phyloP scores from a whole-genome alignment of 176 grass and related monocot genomes.

The Rhipidocladum racemiflorum region DNA sequence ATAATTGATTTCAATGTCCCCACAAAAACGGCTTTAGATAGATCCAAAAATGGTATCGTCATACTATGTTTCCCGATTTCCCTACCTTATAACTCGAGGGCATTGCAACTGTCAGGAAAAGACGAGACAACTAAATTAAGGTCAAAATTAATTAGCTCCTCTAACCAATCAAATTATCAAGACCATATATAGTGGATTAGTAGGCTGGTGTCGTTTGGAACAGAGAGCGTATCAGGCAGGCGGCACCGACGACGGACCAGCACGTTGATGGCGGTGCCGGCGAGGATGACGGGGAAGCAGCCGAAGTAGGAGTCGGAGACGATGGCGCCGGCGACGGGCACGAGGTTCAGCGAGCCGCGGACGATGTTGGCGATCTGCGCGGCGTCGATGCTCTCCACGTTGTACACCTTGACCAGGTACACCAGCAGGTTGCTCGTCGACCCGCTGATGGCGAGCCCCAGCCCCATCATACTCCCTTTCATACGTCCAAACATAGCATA shows the following conservation, averaged over 20 bases:
- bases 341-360: conserved; percentile 3
- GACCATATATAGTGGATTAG: too few species aligned
- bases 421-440: conserved; percentile 14
- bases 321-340: conserved; percentile 15
- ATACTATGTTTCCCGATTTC: not conserved
- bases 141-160: not conserved
- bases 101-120: not conserved
- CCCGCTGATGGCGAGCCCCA: conserved; percentile 13
- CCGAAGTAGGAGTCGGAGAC: conserved; percentile 28
- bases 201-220: not conserved
- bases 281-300: conserved; percentile 12
- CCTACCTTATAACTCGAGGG: not conserved
- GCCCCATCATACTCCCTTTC: conserved; percentile 8
- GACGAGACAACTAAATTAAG: too few species aligned
- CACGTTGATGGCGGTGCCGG: not conserved
- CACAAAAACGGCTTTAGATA: too few species aligned
- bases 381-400: conserved; percentile 26
- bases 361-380: not conserved
- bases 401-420: conserved; percentile 14
- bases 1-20: too few species aligned
- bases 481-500: not conserved
- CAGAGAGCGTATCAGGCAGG: not conserved
- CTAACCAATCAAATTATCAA: not conserved
- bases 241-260: not conserved
- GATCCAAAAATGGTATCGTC: too few species aligned